Evolutionary conservation across 768 basidiomycete species (phyloP), one percentile per base, ranked within the genome.

Genomic region (Chalciporus sphaerocephalus): DNA sequence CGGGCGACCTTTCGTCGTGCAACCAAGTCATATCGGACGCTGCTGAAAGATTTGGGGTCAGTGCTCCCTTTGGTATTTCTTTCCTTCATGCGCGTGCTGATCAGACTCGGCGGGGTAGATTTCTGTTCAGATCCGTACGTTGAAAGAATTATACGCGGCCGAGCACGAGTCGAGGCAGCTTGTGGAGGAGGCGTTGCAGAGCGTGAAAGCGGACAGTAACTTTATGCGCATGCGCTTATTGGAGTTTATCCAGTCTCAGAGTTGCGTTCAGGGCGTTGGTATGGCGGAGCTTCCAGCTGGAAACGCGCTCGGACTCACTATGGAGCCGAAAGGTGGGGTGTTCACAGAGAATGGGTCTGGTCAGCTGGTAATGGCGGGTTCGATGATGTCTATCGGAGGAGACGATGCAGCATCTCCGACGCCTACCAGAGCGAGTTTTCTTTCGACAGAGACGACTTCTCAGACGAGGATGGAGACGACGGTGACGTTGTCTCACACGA

Each of bases 21-120:
- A 75, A 81, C 40, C 67, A 74, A 10, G 69, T 69, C 2, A 67
- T 89, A 17, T 67, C 69, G 20, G 77, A 83, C 28, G 77, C 79
- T 17, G 48, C 44, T 18, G 47, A 54, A 18, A 56, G 49, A 37
- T 62, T 62, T 33, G 60, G 60, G 33, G 60, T 60, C 23, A 27
- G 57, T 44, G 5, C 5, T 28, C 30, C n/a, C 2, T 18, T 30
- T 40, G 18, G 5, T n/a, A n/a, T 33, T 37, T 7, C 11, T 12
- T 27, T 12, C 28, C 5, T 18, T 36, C 10, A 13, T 40, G 2
- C 15, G 10, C 24, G 10, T 23, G 12, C 6, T 18, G 16, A 53
- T 3, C 27, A 2, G 25, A 34, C 16, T 12, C 13, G 12, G 22
- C 25, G 24, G 3, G 7, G 13, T 46, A 76, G 74, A 51, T 76